Conservation (phyloP, 371 early-diverging fungal genomes). For the Blakeslea trispora region DNA sequence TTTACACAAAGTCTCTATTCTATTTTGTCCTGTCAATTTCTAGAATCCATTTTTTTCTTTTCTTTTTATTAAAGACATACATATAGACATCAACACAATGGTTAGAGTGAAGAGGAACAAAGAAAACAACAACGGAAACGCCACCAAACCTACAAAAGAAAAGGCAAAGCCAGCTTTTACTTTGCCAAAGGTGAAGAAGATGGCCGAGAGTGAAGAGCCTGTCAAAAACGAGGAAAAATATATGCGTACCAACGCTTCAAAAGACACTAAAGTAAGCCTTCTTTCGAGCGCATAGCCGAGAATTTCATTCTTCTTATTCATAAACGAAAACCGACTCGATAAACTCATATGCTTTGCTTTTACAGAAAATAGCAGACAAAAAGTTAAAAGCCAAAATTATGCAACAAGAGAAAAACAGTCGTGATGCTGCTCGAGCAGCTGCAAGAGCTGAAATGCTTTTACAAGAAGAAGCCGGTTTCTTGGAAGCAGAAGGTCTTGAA, state of each 20-base stretch:
- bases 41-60: neutral
- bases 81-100: neutral
- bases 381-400: conserved; percentile 65
- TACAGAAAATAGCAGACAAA: conserved; percentile 65
- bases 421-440: conserved; percentile 77
- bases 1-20: neutral
- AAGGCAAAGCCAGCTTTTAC: neutral
- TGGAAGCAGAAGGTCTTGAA: conserved; percentile 91
- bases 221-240: conserved; percentile 42
- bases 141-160: neutral
- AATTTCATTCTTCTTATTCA: too few relatives aligned
- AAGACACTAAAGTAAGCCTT: conserved; percentile 29
- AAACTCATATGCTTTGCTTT: too few relatives aligned
- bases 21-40: neutral
- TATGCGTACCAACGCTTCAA: conserved; percentile 22
- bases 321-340: too few relatives aligned
- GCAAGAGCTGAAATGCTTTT: conserved; percentile 79
- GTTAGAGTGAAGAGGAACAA: conserved; percentile 7
- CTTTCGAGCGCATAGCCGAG: too few relatives aligned
- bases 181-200: conserved; percentile 2
- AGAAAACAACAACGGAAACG: neutral
- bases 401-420: conserved; percentile 58
- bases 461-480: conserved; percentile 71
- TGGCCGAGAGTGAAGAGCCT: conserved; percentile 12
- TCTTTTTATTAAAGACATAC: neutral